Conservation (phyloP, 768 basidiomycete genomes). For the Kwoniella sp. region DNA sequence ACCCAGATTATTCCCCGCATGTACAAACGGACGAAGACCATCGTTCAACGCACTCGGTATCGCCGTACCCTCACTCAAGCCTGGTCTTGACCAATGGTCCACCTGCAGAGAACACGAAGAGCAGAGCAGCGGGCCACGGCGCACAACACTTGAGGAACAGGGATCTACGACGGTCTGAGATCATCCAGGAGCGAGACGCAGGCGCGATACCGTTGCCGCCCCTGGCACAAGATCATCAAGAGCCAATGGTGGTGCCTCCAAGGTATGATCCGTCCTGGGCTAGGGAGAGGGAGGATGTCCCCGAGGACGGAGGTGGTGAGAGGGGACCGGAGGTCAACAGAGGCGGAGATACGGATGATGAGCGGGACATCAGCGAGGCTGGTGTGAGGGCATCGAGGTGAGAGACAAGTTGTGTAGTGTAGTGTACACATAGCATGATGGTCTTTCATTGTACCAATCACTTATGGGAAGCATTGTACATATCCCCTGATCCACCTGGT, state of each 20-base stretch:
- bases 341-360: neutral
- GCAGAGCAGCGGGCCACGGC: neutral
- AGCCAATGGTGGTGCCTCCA: conserved; percentile 9
- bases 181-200: conserved; percentile 15
- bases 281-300: neutral
- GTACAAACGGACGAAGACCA: neutral
- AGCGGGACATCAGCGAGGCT: neutral
- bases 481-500: too few species aligned
- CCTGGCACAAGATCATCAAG: neutral
- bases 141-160: neutral
- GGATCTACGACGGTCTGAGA: conserved; percentile 2
- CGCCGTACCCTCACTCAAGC: neutral
- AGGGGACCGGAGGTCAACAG: neutral
- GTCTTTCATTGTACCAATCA: too few species aligned
- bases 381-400: neutral
- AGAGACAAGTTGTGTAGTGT: neutral
- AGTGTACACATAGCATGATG: too few species aligned
- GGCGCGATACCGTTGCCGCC: conserved; percentile 3
- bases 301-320: neutral
- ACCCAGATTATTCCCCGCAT: conserved; percentile 6
- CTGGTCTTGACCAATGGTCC: neutral
- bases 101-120: neutral
- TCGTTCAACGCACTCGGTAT: neutral
- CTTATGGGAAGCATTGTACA: too few species aligned
- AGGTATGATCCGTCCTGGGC: conserved; percentile 22